These are phyloP conservation scores for Monilinia aucupariae DNA, from an alignment of 2,329 filamentous ascomycete genomes.

Conservation along the genomic window DNA sequence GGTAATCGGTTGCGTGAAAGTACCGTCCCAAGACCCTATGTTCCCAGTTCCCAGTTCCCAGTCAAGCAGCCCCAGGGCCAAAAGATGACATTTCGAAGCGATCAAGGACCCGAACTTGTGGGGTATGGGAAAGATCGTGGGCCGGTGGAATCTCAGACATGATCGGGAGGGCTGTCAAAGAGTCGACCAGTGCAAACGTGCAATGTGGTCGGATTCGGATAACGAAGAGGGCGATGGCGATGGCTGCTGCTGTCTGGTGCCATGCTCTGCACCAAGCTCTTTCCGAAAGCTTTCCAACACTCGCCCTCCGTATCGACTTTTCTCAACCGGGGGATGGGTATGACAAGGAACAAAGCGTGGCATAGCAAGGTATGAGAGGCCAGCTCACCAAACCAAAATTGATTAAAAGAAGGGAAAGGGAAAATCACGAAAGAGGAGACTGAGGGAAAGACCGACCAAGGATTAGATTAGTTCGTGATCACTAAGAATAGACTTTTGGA, in stretches of 20 bases:
- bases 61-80: background rate
- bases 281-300: background rate
- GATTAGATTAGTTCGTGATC: background rate
- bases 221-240: background rate
- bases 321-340: slow-evolving; percentile 8
- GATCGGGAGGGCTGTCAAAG: slow-evolving; percentile 9
- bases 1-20: background rate
- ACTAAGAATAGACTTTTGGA: slow-evolving; percentile 7
- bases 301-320: background rate
- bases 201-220: background rate
- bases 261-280: slow-evolving; percentile 25
- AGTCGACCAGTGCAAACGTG: background rate
- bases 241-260: slow-evolving; percentile 2
- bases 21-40: background rate
- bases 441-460: background rate
- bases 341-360: slow-evolving; percentile 8
- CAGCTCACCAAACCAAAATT: background rate
- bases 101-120: slow-evolving; percentile 24
- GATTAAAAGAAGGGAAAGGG: background rate
- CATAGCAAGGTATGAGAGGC: slow-evolving; percentile 2
- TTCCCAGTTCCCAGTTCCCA: background rate
- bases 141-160: slow-evolving; percentile 1
- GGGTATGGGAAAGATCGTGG: slow-evolving; percentile 22
- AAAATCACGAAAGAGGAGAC: background rate
- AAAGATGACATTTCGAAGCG: slow-evolving; percentile 2